Base-by-base conservation (phyloP, 1,139 yeast genomes). In the Pichia kudriavzevii region DNA sequence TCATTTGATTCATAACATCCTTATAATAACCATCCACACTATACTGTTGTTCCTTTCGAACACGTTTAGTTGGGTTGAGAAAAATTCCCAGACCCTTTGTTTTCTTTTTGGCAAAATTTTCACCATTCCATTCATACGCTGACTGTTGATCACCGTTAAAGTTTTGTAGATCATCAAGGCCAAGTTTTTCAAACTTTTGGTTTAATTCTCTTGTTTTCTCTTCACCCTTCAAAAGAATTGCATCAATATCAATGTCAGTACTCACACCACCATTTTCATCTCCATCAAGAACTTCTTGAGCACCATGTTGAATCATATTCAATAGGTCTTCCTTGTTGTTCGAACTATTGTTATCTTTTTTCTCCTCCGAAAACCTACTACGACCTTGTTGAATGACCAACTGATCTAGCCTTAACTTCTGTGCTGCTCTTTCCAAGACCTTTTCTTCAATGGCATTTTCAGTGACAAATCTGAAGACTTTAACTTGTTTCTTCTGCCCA, bases 121-220 rank as follows among this genome's bases (percentile, higher is more conserved):
- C 79, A 17, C 98, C 98, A 53, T 91, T 87, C 98, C 98, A 91
- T 57, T 88, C 95, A 58, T 88, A 91, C 0, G 95, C 91, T 3
- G 94, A 84, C 26, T 50, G 53, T 25, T 53, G 55, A 48, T 87
- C 95, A 12, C 87, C 76, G 1, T 88, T 75, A 52, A 91, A 87
- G 54, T 84, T 84, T 54, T 88, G 96, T 41, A 91, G 63, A 53
- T 91, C 97, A 53, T 91, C 97, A 29, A 91, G 64, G 14, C 97
- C 97, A 30, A 91, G 66, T 32, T 79, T 75, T 36, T 84, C 79
- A 57, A 84, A 91, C 52, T 84, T 84, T 13, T 75, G 79, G 53
- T 83, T 83, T 44, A 88, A 62, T 28, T 71, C 69, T 26, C 78
- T 73, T 0, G 98, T 91, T 50, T 83, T 83, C 45, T 76, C 80